Evolutionary conservation across 495 filamentous ascomycete genomes (phyloP), one percentile per base, ranked within the genome.

Genomic region (Aspergillus bridgeri): DNA sequence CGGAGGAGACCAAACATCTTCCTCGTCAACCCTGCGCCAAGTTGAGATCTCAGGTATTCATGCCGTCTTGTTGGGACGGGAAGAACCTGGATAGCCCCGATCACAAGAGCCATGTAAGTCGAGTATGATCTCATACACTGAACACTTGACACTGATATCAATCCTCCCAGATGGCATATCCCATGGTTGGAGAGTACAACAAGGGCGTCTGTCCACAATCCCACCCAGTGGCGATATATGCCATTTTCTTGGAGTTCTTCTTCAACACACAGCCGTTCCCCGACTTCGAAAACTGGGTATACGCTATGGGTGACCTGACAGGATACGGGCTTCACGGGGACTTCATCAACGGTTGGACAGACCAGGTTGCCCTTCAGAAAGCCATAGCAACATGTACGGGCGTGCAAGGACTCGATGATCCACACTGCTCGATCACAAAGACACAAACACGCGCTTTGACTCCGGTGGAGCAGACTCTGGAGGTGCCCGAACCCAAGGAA

Each of bases 181-280:
- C 65, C 2, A 61, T 38, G 21, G 56, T 62, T 22, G 69, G 65
- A 5, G 64, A 65, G 22, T 69, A 66, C 43, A 68, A 69, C 48
- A 51, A 59, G 24, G 66, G 66, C 29, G 56, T 62, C 18, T 69
- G 69, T 46, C 66, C 63, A 4, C 15, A 58, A 27, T 61, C 65
- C 52, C 89, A 89, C 74, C 84, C 85, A 0, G 65, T 75, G 5
- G 82, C 82, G 19, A 72, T 86, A 5, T 73, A 84, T 60, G 84
- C 86, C 42, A 72, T 91, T 51, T 90, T 91, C 73, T 84, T 80
- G 62, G 89, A 91, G 72, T 76, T 86, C 33, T 80, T 85, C 66
- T 91, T 81, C 73, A 73, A 85, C 65, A 85, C 84, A 7, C 73
- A 80, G 53, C 64, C 67, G 3, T 84, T 86, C 59, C 68, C 72